Base-by-base conservation (phyloP, 2,329 filamentous ascomycete species). In the Colletotrichum agaves region DNA sequence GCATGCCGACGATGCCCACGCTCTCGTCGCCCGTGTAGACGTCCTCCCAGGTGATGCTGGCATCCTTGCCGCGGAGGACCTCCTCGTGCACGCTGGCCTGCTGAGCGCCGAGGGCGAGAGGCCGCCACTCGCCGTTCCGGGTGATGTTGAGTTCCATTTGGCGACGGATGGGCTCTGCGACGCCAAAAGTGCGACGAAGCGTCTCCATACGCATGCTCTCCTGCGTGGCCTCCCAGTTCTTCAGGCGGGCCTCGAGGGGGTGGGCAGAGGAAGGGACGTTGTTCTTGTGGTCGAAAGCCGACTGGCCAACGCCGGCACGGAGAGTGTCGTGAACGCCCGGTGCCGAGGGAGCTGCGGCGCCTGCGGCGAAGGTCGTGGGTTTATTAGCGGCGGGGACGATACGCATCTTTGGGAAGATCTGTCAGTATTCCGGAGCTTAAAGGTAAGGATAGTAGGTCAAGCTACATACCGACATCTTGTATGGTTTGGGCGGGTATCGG, bases 131-230 rank as follows among this genome's bases (percentile, higher is more conserved):
- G 71, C 93, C 91, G 69, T 91, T 89, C 70, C 88, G 84, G 17
- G 93, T 90, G 77, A 97, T 95, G 87, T 93, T 93, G 78, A 97
- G 86, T 85, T 99, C 96, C 96, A 99, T 98, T 69, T 91, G 93
- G 61, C 95, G 89, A 64, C 94, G 90, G 74, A 98, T 90, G 3
- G 96, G 96, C 87, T 98, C 96, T 27, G 92, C 93, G 75, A 98
- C 91, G 72, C 96, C 96, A 79, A 94, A 98, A 52, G 93, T 90
- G 72, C 93, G 92, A 71, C 93, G 90, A 74, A 98, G 88, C 59
- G 90, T 87, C 82, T 94, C 90, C 92, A 97, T 96, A 82, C 97
- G 96, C 78, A 97, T 81, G 37, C 84, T 79, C 74, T 97, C 91
- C 82, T 98, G 95, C 46, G 94, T 97, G 66, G 90, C 85, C 81